Conservation (phyloP, 2,329 filamentous ascomycete genomes). For the Ophiostoma sp. region DNA sequence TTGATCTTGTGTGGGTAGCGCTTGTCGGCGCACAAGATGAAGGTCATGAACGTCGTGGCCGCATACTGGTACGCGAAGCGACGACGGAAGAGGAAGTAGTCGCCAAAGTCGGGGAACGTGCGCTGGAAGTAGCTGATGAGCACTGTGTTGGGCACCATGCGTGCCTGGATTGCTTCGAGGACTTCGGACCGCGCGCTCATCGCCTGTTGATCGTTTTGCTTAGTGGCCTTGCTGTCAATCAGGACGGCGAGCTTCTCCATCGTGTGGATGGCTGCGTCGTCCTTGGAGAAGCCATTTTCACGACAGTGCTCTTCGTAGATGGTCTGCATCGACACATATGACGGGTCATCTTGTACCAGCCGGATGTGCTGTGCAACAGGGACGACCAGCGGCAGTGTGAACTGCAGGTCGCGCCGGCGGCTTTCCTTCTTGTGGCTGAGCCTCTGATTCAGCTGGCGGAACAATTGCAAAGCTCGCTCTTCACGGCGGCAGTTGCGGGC, state of each 20-base stretch:
- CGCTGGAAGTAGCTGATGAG: slow-evolving; percentile 86
- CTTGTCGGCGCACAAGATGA: slow-evolving; percentile 95
- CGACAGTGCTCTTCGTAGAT: slow-evolving; percentile 97
- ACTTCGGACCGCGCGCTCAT: slow-evolving; percentile 80
- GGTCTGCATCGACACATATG: slow-evolving; percentile 90
- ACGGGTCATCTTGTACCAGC: slow-evolving; percentile 92
- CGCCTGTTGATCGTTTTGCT: slow-evolving; percentile 68
- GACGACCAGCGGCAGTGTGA: slow-evolving; percentile 93
- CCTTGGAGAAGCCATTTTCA: slow-evolving; percentile 82
- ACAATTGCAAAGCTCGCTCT: slow-evolving; percentile 91
- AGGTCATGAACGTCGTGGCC: slow-evolving; percentile 96
- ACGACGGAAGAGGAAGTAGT: slow-evolving; percentile 98
- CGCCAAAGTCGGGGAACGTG: slow-evolving; percentile 82
- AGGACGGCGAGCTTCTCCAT: slow-evolving; percentile 89
- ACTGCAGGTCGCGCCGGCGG: slow-evolving; percentile 87
- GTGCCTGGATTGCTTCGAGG: slow-evolving; percentile 91
- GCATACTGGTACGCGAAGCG: slow-evolving; percentile 97
- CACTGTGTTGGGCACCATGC: slow-evolving; percentile 81
- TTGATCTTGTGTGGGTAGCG: slow-evolving; percentile 95
- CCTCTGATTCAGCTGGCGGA: slow-evolving; percentile 95
- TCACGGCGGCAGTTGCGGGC: slow-evolving; percentile 89
- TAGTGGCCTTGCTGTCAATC: slow-evolving; percentile 63
- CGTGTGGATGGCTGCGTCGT: slow-evolving; percentile 90
- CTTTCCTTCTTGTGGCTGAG: slow-evolving; percentile 93
- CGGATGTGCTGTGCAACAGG: slow-evolving; percentile 92